Conservation (phyloP, 352 stramenopile species). For the Pythium rishiriense region DNA sequence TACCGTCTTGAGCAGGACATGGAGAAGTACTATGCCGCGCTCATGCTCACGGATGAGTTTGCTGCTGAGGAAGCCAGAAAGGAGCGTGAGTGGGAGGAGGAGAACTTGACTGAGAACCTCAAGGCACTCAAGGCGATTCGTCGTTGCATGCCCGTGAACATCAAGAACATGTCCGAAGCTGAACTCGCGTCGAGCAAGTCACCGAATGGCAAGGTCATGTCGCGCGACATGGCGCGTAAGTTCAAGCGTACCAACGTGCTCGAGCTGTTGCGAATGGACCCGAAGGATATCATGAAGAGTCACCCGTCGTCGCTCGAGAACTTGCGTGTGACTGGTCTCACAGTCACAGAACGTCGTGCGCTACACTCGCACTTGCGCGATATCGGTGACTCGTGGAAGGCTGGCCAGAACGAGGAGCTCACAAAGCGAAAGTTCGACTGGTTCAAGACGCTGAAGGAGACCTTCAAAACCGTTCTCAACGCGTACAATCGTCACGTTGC, state of each 20-base stretch:
- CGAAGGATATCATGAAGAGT: constrained; percentile 85
- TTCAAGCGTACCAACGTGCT: constrained; percentile 93
- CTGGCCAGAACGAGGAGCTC: constrained; percentile 90
- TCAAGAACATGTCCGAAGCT: constrained; percentile 90
- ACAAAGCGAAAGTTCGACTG: constrained; percentile 91
- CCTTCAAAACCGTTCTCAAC: constrained; percentile 92
- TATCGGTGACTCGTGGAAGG: constrained; percentile 87
- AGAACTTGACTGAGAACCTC: constrained; percentile 85
- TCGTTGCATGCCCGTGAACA: constrained; percentile 91
- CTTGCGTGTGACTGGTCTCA: constrained; percentile 89
- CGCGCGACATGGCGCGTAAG: constrained; percentile 83
- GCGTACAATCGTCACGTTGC: constrained; percentile 90
- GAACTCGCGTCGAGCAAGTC: constrained; percentile 67
- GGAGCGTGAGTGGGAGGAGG: constrained; percentile 91
- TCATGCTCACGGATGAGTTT: constrained; percentile 93
- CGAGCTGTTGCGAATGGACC: constrained; percentile 86
- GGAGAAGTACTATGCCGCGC: constrained; percentile 92
- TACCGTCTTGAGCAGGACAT: constrained; percentile 93
- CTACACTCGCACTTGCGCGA: constrained; percentile 86
- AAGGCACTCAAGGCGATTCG: constrained; percentile 89
- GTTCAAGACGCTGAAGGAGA: constrained; percentile 92
- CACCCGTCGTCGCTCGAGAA: constrained; percentile 91
- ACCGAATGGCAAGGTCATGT: constrained; percentile 77
- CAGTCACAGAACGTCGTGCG: constrained; percentile 88
- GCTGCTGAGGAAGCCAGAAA: constrained; percentile 88